These are phyloP conservation scores for Santalum album DNA, from an alignment of 164 flowering plant genomes.

Conservation along the genomic window DNA sequence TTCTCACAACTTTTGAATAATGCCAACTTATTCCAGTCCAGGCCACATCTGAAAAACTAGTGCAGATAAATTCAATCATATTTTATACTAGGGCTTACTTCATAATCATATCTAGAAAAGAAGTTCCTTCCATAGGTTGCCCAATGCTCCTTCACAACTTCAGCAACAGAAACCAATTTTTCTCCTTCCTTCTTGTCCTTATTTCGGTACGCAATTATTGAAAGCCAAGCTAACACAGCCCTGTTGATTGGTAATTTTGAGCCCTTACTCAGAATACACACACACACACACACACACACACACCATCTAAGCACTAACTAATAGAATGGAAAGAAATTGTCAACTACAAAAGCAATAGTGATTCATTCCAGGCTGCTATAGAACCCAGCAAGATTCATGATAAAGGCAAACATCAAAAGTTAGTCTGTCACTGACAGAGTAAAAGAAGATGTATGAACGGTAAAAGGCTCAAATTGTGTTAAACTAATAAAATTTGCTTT, in stretches of 20 bases:
- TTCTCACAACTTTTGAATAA: not conserved
- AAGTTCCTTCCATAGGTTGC: slow-evolving; percentile 93
- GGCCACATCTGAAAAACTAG: not conserved
- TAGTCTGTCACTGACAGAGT: not conserved
- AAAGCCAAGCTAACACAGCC: slow-evolving; percentile 99
- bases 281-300: too few species aligned
- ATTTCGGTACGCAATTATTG: slow-evolving; percentile 79
- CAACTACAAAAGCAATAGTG: too few species aligned
- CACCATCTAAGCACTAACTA: too few species aligned
- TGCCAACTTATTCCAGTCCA: not conserved
- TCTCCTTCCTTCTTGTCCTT: slow-evolving; percentile 79
- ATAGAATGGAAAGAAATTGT: too few species aligned
- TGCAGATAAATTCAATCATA: not conserved
- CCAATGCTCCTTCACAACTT: slow-evolving; percentile 89
- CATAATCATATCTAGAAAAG: slow-evolving; percentile 98
- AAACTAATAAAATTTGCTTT: too few species aligned
- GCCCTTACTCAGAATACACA: not conserved
- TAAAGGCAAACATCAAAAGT: not conserved
- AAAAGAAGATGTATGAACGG: too few species aligned
- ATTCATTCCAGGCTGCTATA: too few species aligned
- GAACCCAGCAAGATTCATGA: too few species aligned
- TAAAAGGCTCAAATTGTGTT: too few species aligned
- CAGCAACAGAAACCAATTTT: slow-evolving; percentile 75
- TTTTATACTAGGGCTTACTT: slow-evolving; percentile 33
- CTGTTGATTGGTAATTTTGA: slow-evolving; percentile 28